Evolutionary conservation across 768 basidiomycete genomes (phyloP).

Genomic region (Peribolospora baueri): DNA sequence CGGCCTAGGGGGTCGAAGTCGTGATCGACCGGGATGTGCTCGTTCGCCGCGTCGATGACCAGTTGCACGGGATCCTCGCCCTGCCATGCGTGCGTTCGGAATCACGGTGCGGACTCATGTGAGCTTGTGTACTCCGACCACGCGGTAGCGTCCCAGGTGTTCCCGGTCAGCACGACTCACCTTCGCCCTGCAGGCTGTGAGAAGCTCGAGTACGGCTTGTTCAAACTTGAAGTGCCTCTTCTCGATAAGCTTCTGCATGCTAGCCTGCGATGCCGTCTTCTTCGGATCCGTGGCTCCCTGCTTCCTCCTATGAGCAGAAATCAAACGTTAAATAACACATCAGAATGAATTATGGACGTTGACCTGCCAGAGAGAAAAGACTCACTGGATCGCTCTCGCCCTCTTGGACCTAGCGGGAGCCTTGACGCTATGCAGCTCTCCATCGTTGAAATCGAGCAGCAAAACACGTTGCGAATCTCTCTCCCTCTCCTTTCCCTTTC

Average conservation of each 20-base stretch:
- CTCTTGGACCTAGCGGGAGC: conserved; percentile 9
- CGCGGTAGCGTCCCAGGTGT: no score
- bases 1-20: not conserved
- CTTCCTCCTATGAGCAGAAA: conserved; percentile 4
- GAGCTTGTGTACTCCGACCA: no score
- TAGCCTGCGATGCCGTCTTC: conserved; percentile 26
- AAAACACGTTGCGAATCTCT: conserved; percentile 30
- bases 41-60: conserved; percentile 39
- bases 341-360: conserved; percentile 13
- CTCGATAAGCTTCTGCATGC: conserved; percentile 44
- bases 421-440: conserved; percentile 20
- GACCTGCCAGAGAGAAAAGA: conserved; percentile 5
- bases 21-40: conserved; percentile 48
- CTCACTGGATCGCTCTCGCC: conserved; percentile 7
- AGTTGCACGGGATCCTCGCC: conserved; percentile 38
- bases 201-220: conserved; percentile 43
- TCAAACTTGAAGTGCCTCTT: conserved; percentile 40
- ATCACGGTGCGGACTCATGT: no score
- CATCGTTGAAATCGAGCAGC: conserved; percentile 26
- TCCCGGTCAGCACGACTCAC: conserved; percentile 4
- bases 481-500: conserved; percentile 6
- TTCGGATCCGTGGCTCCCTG: conserved; percentile 5
- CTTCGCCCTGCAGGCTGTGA: conserved; percentile 12
- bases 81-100: not conserved
- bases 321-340: conserved; percentile 5